These are phyloP conservation scores for Metarhizium anisopliae DNA, from an alignment of 2,329 filamentous ascomycete species.

Conservation along the genomic window DNA sequence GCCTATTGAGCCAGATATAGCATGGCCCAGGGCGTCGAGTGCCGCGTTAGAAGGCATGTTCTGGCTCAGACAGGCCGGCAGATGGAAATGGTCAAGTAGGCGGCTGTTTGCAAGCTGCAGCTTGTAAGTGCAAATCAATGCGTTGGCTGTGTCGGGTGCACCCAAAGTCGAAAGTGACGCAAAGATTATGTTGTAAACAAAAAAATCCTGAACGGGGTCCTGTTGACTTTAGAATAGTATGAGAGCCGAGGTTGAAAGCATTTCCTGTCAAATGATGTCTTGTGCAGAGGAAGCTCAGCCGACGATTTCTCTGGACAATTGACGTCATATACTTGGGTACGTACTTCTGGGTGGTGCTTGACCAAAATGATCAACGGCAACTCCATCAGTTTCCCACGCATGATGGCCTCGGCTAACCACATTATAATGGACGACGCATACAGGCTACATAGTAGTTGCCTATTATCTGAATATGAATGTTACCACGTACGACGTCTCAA, in stretches of 20 bases:
- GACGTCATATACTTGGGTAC: too few relatives aligned
- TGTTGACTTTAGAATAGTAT: background rate
- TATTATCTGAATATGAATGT: too few relatives aligned
- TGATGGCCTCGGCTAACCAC: too few relatives aligned
- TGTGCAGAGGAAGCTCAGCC: background rate
- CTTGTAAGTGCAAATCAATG: background rate
- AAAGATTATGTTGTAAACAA: background rate
- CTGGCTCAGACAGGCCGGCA: background rate
- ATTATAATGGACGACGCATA: too few relatives aligned
- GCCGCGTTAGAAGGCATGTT: slow-evolving; percentile 23
- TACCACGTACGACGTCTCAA: too few relatives aligned
- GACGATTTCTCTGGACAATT: too few relatives aligned
- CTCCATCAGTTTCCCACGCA: too few relatives aligned
- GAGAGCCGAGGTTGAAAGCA: background rate
- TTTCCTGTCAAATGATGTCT: background rate
- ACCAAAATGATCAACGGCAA: too few relatives aligned
- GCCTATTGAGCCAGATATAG: slow-evolving; percentile 68
- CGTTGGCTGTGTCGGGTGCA: too few relatives aligned
- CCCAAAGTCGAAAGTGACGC: background rate
- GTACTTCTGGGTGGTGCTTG: too few relatives aligned
- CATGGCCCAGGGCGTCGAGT: slow-evolving; percentile 73
- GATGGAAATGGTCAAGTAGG: background rate
- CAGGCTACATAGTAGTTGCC: too few relatives aligned
- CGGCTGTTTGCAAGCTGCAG: background rate
- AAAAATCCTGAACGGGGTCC: background rate